Base-by-base conservation (phyloP, 2,329 filamentous ascomycete species). In the Alternaria viburni region DNA sequence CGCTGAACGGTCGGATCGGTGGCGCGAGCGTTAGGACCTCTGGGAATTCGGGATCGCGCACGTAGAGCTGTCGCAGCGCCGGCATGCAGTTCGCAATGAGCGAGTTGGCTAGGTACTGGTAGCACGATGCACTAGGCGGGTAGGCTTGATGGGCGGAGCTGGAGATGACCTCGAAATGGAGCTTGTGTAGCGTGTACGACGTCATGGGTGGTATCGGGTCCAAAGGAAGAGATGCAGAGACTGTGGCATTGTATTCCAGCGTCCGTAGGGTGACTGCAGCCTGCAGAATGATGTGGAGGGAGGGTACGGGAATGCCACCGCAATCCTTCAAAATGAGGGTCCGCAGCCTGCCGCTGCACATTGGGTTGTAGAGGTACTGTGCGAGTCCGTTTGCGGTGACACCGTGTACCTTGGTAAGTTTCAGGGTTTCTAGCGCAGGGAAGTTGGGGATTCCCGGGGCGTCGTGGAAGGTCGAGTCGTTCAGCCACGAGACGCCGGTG, bases 131-230 rank as follows among this genome's bases (percentile, higher is more conserved):
- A 7, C 84, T 81, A 1, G 86, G 83, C 0, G 83, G 80, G 54
- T 85, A 83, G 54, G 86, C 77, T 11, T 89, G 85, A 21, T 88
- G 87, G 0, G 87, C 82, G 5, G 87, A 81, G 10, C 83, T 83
- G 4, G 88, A 86, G 11, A 88, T 90, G 76, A 98, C 92, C 80
- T 97, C 95, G 76, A 90, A 97, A 71, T 95, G 90, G 13, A 98
- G 83, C 3, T 88, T 90, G 69, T 85, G 83, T 19, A 98, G 86
- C 15, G 89, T 90, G 57, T 81, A 83, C 3, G 93, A 96, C 7
- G 86, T 80, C 55, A 97, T 82, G 0, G 89, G 88, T 1, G 89
- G 90, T 3, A 91, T 75, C 21, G 82, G 82, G 56, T 86, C 83
- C 23, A 86, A 77, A 3, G 88, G 86, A 61, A 91, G 86, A 0